These are phyloP conservation scores for Elsinoe arachidis DNA, from an alignment of 2,329 filamentous ascomycete genomes.

Conservation along the genomic window DNA sequence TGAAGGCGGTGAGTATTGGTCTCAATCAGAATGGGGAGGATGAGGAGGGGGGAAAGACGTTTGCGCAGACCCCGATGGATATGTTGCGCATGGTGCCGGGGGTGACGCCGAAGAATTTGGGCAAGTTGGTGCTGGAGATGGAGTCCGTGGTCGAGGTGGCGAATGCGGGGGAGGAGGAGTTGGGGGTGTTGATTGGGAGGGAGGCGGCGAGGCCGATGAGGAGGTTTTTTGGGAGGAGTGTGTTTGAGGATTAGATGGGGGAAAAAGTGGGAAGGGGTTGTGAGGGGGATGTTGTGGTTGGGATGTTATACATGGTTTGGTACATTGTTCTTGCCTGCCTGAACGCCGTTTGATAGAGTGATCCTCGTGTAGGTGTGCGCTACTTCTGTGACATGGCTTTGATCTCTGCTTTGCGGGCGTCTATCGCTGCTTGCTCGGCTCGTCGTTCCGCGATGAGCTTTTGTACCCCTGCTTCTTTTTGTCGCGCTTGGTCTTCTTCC, in stretches of 20 bases:
- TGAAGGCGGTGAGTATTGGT: constrained; percentile 75
- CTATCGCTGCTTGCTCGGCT: constrained; percentile 22
- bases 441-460: constrained; percentile 25
- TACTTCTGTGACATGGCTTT: constrained; percentile 14
- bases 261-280: not conserved
- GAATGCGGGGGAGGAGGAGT: constrained; percentile 68
- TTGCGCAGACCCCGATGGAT: constrained; percentile 80
- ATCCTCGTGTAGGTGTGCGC: not conserved
- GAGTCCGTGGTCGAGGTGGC: constrained; percentile 74
- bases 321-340: not conserved
- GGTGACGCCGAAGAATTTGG: constrained; percentile 69
- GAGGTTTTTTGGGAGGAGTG: constrained; percentile 66
- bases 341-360: not conserved
- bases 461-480: constrained; percentile 20
- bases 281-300: not conserved
- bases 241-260: constrained; percentile 39
- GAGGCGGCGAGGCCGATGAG: constrained; percentile 69
- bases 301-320: too few relatives aligned
- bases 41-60: constrained; percentile 51
- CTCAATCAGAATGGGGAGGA: constrained; percentile 50
- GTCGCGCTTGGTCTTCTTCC: constrained; percentile 26
- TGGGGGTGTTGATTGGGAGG: constrained; percentile 66
- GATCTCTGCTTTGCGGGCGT: constrained; percentile 26
- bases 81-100: constrained; percentile 83
- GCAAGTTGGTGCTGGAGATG: constrained; percentile 60